phyloP scores from a whole-genome alignment of 2,329 filamentous ascomycete genomes.

The Fusarium sp. region DNA sequence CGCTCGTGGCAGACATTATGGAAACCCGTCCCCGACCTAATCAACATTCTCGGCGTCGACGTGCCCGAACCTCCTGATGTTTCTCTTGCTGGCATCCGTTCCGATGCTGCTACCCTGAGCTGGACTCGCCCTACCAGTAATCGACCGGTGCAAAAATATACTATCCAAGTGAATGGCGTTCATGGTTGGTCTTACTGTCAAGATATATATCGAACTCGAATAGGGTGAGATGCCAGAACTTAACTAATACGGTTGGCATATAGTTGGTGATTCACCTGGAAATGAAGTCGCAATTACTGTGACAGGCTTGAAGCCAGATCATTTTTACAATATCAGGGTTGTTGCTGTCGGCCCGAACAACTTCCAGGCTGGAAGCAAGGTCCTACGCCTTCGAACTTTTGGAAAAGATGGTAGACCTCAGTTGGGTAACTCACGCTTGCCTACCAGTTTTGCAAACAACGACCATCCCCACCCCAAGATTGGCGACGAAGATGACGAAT shows the following conservation, averaged over 20 bases:
- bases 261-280: constrained; percentile 82
- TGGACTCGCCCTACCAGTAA: constrained; percentile 81
- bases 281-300: constrained; percentile 78
- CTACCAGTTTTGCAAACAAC: constrained; percentile 66
- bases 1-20: constrained; percentile 89
- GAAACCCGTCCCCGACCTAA: constrained; percentile 90
- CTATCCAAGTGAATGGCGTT: constrained; percentile 93
- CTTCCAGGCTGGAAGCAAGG: constrained; percentile 88
- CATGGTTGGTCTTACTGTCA: constrained; percentile 71
- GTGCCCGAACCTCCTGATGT: constrained; percentile 91
- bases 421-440: constrained; percentile 66
- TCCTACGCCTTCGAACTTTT: constrained; percentile 86
- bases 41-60: constrained; percentile 91
- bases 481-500: constrained; percentile 58
- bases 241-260: constrained; percentile 30
- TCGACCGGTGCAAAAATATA: constrained; percentile 82
- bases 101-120: constrained; percentile 87
- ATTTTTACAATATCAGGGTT: constrained; percentile 93
- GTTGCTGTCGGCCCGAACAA: constrained; percentile 91
- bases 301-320: constrained; percentile 84
- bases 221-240: not conserved
- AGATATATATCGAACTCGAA: not conserved
- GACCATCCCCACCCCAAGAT: constrained; percentile 57
- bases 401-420: constrained; percentile 72
- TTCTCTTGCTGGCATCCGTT: constrained; percentile 87